These are phyloP conservation scores for Phytopythium sindhum DNA, from an alignment of 352 stramenopile species.

Conservation along the genomic window DNA sequence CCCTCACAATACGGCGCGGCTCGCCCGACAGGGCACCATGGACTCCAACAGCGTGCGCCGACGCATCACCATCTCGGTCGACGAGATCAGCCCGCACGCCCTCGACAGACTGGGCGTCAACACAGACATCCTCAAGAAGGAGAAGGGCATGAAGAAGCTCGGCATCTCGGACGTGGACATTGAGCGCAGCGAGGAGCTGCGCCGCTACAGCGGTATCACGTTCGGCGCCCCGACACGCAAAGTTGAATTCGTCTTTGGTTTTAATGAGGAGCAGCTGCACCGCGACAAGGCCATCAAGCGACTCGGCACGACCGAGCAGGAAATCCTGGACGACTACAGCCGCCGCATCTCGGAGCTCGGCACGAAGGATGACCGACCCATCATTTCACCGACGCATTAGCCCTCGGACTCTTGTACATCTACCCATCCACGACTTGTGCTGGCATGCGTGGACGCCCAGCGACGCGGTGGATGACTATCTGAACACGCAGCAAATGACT, in stretches of 20 bases:
- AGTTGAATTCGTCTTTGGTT: conserved; percentile 60
- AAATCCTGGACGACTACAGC: conserved; percentile 64
- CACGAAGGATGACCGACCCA: conserved; percentile 11
- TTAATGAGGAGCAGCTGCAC: conserved; percentile 56
- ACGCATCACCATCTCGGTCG: conserved; percentile 23
- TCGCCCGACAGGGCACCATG: not conserved
- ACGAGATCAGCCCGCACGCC: conserved; percentile 41
- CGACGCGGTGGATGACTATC: not conserved
- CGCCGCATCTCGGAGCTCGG: conserved; percentile 47
- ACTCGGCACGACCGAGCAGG: conserved; percentile 52
- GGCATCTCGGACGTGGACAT: conserved; percentile 69
- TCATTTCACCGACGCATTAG: not conserved
- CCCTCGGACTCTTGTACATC: not conserved
- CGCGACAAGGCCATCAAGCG: conserved; percentile 55
- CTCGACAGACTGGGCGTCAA: conserved; percentile 62
- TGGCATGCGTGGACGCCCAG: not conserved
- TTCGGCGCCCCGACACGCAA: conserved; percentile 31
- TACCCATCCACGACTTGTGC: not conserved
- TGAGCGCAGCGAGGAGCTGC: conserved; percentile 41
- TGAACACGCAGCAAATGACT: not conserved
- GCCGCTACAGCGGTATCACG: conserved; percentile 45
- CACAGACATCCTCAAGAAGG: conserved; percentile 55
- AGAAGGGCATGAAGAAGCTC: conserved; percentile 77
- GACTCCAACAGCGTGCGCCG: conserved; percentile 4
- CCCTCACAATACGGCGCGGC: not conserved